Base-by-base conservation (phyloP, 2,329 filamentous ascomycete genomes). In the Fusarium illudens region DNA sequence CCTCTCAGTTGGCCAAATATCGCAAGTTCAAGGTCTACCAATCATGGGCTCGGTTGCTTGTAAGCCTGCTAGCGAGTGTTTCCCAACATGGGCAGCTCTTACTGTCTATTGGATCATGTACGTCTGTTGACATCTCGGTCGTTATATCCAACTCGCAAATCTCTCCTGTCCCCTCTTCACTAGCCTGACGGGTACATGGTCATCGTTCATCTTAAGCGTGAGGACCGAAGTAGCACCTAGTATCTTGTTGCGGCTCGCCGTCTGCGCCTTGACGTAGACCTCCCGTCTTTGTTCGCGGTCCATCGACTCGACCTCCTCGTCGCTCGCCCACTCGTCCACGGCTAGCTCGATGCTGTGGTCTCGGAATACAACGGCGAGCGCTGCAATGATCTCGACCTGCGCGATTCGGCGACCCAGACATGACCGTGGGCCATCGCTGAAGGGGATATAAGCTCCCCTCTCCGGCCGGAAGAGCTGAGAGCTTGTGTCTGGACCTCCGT, bases 121-220 rank as follows among this genome's bases (percentile, higher is more conserved):
- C 34, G 20, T 36, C 30, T 12, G 33, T 11, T 13, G 20, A n/a
- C 22, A 44, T 29, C 42, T 50, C 27, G 27, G 5, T 50, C 60
- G 32, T 30, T 79, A 71, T 53, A 79, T 63, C 72, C 80, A 79
- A 39, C 78, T 73, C 34, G 86, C 79, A 79, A 94, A 94, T 72
- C 85, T 85, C 83, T 94, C 92, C 67, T 86, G 79, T 0, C 92
- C 92, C 69, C 90, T 87, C 79, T 81, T 87, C 10, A 92, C 89
- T 67, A 95, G 78, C 66, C 91, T 80, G 37, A 95, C 80, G 0
- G 90, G 89, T 32, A 95, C 87, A 57, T 85, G 81, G 6, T 81
- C 81, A n/a, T 80, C 83, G 29, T 88, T 83, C 77, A 95, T 82
- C 79, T 93, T 92, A 69, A 95, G 80, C 62, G 92, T 94, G 63